Evolutionary conservation across 495 filamentous ascomycete genomes (phyloP).

Genomic region (Parachaetomium inaequale): DNA sequence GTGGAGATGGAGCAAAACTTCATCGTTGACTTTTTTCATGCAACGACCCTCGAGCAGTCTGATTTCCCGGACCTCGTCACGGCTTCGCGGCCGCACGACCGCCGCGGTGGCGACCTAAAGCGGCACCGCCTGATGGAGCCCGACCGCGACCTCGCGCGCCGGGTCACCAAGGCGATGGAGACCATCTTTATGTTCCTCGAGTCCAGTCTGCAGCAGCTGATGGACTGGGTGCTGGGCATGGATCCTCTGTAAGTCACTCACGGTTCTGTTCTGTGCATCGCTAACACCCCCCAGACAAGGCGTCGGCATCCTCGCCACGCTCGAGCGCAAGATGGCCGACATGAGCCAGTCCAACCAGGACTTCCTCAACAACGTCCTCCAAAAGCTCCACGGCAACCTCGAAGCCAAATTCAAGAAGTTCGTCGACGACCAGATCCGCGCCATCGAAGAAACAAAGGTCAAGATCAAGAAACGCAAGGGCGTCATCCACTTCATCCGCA

Average conservation of each 20-base stretch:
- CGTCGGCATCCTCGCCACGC: conserved; percentile 75
- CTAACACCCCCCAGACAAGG: conserved; percentile 61
- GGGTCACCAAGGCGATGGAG: conserved; percentile 80
- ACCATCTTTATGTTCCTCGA: conserved; percentile 79
- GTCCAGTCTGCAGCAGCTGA: conserved; percentile 69
- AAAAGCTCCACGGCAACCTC: conserved; percentile 73
- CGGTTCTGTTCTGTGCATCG: neutral
- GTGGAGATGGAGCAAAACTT: conserved; percentile 94
- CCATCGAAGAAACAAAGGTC: conserved; percentile 98
- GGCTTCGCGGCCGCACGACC: conserved; percentile 59
- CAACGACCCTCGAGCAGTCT: conserved; percentile 66
- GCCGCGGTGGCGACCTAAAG: conserved; percentile 65
- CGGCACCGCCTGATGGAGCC: conserved; percentile 73
- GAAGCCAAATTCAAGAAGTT: conserved; percentile 79
- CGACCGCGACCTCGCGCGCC: conserved; percentile 74
- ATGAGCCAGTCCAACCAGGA: conserved; percentile 88
- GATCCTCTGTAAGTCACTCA: conserved; percentile 70
- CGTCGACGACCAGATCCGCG: conserved; percentile 88
- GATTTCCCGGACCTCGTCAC: conserved; percentile 81
- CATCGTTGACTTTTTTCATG: conserved; percentile 86
- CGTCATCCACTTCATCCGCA: conserved; percentile 88
- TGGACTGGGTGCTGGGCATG: conserved; percentile 76
- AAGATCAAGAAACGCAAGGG: conserved; percentile 98
- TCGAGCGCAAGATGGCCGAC: conserved; percentile 71
- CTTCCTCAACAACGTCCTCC: conserved; percentile 73